These are phyloP conservation scores for Sporisorium exsertum DNA, from an alignment of 1,284 basidiomycete genomes.

Conservation along the genomic window DNA sequence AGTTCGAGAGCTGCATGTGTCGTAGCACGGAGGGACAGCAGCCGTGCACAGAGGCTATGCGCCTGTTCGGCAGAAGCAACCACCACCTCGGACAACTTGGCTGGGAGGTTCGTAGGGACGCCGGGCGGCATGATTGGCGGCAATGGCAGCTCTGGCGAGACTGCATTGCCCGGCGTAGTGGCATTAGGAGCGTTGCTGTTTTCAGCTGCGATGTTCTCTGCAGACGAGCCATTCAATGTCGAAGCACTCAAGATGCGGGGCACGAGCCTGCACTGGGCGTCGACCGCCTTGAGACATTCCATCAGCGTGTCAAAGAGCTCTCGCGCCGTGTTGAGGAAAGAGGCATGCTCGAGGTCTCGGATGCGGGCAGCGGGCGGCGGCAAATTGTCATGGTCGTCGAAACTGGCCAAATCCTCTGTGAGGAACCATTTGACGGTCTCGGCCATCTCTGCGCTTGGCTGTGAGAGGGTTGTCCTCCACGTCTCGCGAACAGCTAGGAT, in stretches of 20 bases:
- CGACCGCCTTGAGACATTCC: slow-evolving; percentile 78
- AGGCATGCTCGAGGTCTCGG: slow-evolving; percentile 77
- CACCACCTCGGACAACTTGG: slow-evolving; percentile 77
- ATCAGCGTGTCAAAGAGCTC: slow-evolving; percentile 78
- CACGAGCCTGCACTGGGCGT: slow-evolving; percentile 77
- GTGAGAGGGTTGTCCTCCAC: slow-evolving; percentile 24
- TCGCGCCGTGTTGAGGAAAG: slow-evolving; percentile 78
- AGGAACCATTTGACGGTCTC: slow-evolving; percentile 64
- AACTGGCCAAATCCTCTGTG: slow-evolving; percentile 27
- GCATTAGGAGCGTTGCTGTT: not conserved
- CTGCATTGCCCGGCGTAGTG: not conserved
- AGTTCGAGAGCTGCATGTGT: slow-evolving; percentile 81
- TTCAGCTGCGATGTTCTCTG: not conserved
- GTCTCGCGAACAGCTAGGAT: slow-evolving; percentile 77
- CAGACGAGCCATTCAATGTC: not conserved
- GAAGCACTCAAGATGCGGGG: slow-evolving; percentile 75
- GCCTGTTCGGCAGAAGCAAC: slow-evolving; percentile 84
- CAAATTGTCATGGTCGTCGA: slow-evolving; percentile 32
- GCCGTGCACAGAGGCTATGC: slow-evolving; percentile 82
- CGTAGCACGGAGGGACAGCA: slow-evolving; percentile 76
- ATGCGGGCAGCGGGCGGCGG: slow-evolving; percentile 68
- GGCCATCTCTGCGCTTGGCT: slow-evolving; percentile 22
- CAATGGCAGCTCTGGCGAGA: slow-evolving; percentile 2
- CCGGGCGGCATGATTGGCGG: slow-evolving; percentile 48
- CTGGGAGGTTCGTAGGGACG: slow-evolving; percentile 70